A percentile compares a stretch with the other conserved stretches of the same genome.
phyloP scores from a whole-genome alignment of 108 stramenopile species.

The Chaetoceros muelleri region DNA sequence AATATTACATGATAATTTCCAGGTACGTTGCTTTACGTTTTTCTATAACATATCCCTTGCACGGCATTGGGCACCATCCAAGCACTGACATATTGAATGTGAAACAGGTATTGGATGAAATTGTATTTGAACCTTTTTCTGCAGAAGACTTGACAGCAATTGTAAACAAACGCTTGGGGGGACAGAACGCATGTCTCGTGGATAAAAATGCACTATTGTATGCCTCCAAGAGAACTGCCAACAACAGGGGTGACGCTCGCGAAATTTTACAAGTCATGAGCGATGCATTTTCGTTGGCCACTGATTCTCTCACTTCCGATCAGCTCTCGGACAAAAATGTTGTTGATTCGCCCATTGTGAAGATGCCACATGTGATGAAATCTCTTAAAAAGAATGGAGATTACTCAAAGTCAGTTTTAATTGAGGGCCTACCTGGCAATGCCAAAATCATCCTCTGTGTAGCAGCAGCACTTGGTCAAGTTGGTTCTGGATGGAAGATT shows the following conservation, averaged over 20 bases:
- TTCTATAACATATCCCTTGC: neutral
- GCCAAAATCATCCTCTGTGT: constrained; percentile 52
- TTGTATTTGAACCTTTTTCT: constrained; percentile 46
- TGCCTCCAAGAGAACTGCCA: constrained; percentile 38
- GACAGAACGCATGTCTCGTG: constrained; percentile 18
- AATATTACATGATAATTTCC: constrained; percentile 32
- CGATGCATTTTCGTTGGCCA: constrained; percentile 19
- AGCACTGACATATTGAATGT: constrained; percentile 2
- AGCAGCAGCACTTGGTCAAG: constrained; percentile 18
- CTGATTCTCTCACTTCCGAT: constrained; percentile 5
- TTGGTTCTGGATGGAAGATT: constrained; percentile 12
- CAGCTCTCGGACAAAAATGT: constrained; percentile 3
- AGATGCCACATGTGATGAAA: constrained; percentile 43
- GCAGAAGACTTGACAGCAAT: constrained; percentile 37
- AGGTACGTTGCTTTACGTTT: constrained; percentile 31
- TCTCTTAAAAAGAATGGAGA: constrained; percentile 22
- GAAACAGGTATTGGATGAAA: constrained; percentile 14
- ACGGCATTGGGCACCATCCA: neutral
- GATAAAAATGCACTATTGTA: constrained; percentile 43
- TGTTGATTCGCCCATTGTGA: constrained; percentile 33
- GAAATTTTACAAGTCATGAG: constrained; percentile 35
- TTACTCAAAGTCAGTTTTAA: constrained; percentile 13
- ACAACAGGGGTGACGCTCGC: constrained; percentile 55
- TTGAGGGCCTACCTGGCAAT: constrained; percentile 29
- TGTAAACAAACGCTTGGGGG: constrained; percentile 40